Evolutionary conservation across 352 stramenopile genomes (phyloP), one percentile per base, ranked within the genome.

Genomic region (Phytophthora chlamydospora): DNA sequence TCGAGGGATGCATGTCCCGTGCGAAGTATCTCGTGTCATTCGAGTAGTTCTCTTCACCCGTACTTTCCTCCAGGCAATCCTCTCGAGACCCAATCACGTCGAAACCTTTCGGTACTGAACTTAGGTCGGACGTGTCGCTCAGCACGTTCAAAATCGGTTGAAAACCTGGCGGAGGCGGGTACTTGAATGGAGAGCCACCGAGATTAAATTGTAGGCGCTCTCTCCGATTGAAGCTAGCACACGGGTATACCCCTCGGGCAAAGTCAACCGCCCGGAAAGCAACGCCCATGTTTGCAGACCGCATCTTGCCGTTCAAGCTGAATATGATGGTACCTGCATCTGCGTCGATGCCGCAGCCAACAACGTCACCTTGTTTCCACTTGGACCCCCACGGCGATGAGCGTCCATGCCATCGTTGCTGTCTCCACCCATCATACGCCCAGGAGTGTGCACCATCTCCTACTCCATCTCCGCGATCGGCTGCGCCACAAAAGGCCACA

Each of bases 351-450:
- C 75, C 80, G 62, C 91, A 97, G 11, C 93, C 92, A 12, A 98
- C 77, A 24, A 98, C 85, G 42, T 98, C 93, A 13, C 91, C 94
- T 58, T 89, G 78, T 58, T 97, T 93, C 92, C 92, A 98, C 56
- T 95, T 93, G 12, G 80, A 91, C 0, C 88, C 87, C 82, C 88
- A 95, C n/a, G 87, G 77, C 27, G 85, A 91, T 11, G 85, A 95
- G 34, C 81, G 81, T 0, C 83, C 89, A 52, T 98, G 95, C 91
- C 92, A 98, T 45, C 90, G 89, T 35, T 97, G 87, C 60, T 97
- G 88, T 31, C 93, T 78, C 81, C 89, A 97, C 6, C 93, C 94
- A 54, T 98, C 94, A 55, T 97, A 98, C 9, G 89, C 90, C 93
- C 93, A 98, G 10, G 93, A 98, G 52, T 96, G 85, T 4, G 77